A percentile compares a stretch with the other conserved stretches of the same genome.
Evolutionary conservation across 345 rosid species (phyloP).

Genomic region (Rhodomyrtus tomentosa): DNA sequence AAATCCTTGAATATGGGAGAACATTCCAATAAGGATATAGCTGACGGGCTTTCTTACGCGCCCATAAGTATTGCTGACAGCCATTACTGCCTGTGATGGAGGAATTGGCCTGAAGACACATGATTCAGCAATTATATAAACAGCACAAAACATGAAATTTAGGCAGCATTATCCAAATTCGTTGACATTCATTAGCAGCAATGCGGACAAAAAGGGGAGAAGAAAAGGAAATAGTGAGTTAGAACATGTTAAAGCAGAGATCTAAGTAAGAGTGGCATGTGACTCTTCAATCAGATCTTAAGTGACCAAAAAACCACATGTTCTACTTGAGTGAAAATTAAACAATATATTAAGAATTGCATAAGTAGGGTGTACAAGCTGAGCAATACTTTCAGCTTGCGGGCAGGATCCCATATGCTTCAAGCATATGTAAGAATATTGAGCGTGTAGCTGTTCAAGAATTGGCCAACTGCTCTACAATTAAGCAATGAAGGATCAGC

Average conservation of each 20-base stretch:
- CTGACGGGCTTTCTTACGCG: slow-evolving; percentile 88
- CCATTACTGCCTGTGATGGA: slow-evolving; percentile 90
- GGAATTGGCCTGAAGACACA: slow-evolving; percentile 72
- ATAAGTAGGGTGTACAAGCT: not conserved
- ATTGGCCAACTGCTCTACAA: not conserved
- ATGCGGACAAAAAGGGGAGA: not conserved
- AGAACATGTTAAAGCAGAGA: not conserved
- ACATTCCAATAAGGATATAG: slow-evolving; percentile 53
- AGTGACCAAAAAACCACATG: not conserved
- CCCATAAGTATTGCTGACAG: slow-evolving; percentile 88
- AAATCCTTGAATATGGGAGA: slow-evolving; percentile 50
- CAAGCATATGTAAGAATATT: not conserved
- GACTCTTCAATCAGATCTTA: not conserved
- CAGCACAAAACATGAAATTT: not conserved
- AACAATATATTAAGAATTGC: not conserved
- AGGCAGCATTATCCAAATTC: not conserved
- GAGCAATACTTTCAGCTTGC: not conserved
- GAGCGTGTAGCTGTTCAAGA: not conserved
- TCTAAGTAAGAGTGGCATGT: not conserved
- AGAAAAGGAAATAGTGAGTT: not conserved
- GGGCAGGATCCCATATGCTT: not conserved
- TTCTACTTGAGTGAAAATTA: not conserved
- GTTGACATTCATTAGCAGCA: not conserved
- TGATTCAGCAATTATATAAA: not conserved
- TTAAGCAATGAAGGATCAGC: not conserved